phyloP scores from a whole-genome alignment of 164 flowering plant species.

The Umbilicus rupestris region DNA sequence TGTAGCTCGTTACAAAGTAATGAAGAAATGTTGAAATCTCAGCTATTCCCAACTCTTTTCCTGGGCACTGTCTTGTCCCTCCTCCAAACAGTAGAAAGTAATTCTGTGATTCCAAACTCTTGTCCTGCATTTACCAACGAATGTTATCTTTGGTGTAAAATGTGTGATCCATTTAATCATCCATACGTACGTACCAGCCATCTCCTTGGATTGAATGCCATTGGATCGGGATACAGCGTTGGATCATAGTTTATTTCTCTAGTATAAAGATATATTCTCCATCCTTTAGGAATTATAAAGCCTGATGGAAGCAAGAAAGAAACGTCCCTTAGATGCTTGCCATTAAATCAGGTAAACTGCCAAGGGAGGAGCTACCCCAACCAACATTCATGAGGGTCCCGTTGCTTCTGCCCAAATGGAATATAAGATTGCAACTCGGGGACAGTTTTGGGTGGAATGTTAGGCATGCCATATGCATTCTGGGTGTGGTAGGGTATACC shows the following conservation, averaged over 20 bases:
- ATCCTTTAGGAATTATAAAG: slow-evolving; percentile 52
- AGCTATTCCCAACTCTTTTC: slow-evolving; percentile 76
- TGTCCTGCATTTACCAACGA: slow-evolving; percentile 41
- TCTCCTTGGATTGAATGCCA: slow-evolving; percentile 65
- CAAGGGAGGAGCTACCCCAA: background rate
- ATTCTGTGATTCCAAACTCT: slow-evolving; percentile 46
- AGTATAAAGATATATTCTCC: slow-evolving; percentile 71
- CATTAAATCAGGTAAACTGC: background rate
- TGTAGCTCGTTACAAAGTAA: slow-evolving; percentile 79
- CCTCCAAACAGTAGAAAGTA: slow-evolving; percentile 67
- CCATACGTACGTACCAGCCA: slow-evolving; percentile 42
- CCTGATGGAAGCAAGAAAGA: slow-evolving; percentile 24
- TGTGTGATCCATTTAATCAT: background rate
- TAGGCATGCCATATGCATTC: slow-evolving; percentile 4
- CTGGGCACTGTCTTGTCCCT: slow-evolving; percentile 79
- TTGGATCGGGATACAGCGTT: slow-evolving; percentile 42
- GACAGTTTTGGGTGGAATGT: slow-evolving; percentile 1
- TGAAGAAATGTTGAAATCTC: slow-evolving; percentile 74
- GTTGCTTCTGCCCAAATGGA: slow-evolving; percentile 4
- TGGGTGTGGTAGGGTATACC: slow-evolving; percentile 2
- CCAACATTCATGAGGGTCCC: background rate
- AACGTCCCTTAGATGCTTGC: background rate
- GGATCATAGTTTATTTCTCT: slow-evolving; percentile 62
- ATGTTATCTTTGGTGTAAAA: background rate
- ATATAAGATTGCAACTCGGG: background rate